These are phyloP conservation scores for Hericium alpestre DNA, from an alignment of 768 basidiomycete genomes.

Conservation along the genomic window DNA sequence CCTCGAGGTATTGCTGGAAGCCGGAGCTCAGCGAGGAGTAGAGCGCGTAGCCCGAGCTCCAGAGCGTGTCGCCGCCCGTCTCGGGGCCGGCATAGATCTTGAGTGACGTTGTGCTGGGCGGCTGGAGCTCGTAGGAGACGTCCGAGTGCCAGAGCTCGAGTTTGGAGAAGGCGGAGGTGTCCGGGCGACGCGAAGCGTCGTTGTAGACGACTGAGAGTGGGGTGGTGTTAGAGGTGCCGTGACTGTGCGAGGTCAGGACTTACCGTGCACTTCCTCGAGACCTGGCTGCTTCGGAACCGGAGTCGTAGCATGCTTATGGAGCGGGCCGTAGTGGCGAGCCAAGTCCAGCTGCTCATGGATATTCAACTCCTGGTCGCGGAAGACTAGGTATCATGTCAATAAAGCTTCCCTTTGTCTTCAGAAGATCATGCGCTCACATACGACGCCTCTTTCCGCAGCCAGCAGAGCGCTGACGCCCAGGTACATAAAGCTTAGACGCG, in stretches of 20 bases:
- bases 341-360: slow-evolving; percentile 65
- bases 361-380: slow-evolving; percentile 63
- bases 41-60: slow-evolving; percentile 76
- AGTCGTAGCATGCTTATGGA: slow-evolving; percentile 79
- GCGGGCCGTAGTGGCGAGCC: slow-evolving; percentile 58
- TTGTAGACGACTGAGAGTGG: slow-evolving; percentile 52
- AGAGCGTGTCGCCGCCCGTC: slow-evolving; percentile 58
- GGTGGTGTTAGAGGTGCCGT: neutral
- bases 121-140: slow-evolving; percentile 52
- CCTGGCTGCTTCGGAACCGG: slow-evolving; percentile 61
- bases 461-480: slow-evolving; percentile 45
- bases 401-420: neutral
- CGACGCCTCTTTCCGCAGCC: slow-evolving; percentile 65
- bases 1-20: slow-evolving; percentile 69
- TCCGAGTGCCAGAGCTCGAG: slow-evolving; percentile 78
- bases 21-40: slow-evolving; percentile 72
- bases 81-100: slow-evolving; percentile 63
- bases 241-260: slow-evolving; percentile 12
- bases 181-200: slow-evolving; percentile 51
- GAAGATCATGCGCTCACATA: slow-evolving; percentile 38
- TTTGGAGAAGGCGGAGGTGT: slow-evolving; percentile 56
- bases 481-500: neutral
- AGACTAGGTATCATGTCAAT: slow-evolving; percentile 34
- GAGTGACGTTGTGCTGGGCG: slow-evolving; percentile 71
- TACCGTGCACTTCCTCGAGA: slow-evolving; percentile 67